phyloP scores from a whole-genome alignment of 306 rosid genomes.

The Gastrolobium villosum region DNA sequence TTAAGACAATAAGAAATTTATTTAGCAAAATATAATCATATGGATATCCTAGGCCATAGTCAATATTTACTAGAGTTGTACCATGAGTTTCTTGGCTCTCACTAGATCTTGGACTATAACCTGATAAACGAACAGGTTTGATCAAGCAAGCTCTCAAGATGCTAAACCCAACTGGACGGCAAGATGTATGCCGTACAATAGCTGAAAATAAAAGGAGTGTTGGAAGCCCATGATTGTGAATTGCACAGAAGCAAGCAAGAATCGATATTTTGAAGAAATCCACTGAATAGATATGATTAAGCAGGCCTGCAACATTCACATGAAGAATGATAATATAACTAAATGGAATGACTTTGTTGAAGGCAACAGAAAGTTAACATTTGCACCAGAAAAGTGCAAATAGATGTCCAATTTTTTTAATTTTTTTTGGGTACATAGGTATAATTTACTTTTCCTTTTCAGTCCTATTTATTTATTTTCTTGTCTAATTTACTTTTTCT shows the following conservation, averaged over 20 bases:
- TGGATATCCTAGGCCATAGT: conserved; percentile 34
- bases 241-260: conserved; percentile 91
- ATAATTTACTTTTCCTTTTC: not conserved
- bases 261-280: conserved; percentile 78
- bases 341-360: conserved; percentile 25
- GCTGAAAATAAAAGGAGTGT: conserved; percentile 84
- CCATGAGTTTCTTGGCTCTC: conserved; percentile 46
- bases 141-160: conserved; percentile 86
- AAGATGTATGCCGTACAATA: conserved; percentile 76
- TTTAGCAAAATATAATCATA: conserved; percentile 40
- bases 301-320: conserved; percentile 73
- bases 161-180: conserved; percentile 87
- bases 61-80: conserved; percentile 43
- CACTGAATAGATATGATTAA: conserved; percentile 71
- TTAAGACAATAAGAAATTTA: conserved; percentile 11
- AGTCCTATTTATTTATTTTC: too few species aligned
- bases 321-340: conserved; percentile 26
- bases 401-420: not conserved
- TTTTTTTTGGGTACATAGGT: conserved; percentile 17
- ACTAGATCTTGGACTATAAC: conserved; percentile 56
- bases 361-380: conserved; percentile 31
- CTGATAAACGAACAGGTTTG: conserved; percentile 74
- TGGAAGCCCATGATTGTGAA: conserved; percentile 86
- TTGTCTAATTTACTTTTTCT: too few species aligned
- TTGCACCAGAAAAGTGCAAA: conserved; percentile 10